Conservation (phyloP, 169 alveolate genomes). For the Plasmodium chabaudi region DNA sequence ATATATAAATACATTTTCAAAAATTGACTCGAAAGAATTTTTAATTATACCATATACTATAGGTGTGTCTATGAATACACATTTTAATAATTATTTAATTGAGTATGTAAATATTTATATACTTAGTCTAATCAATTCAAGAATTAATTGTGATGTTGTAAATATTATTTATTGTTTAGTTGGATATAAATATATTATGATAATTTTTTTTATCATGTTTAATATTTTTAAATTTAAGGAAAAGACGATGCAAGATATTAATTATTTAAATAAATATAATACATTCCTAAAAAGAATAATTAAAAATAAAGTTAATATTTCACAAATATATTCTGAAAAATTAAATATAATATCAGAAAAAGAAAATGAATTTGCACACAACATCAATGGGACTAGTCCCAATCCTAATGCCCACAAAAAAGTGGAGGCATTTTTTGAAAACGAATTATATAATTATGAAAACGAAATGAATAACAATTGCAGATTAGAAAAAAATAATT, state of each 20-base stretch:
- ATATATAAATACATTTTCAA: constrained; percentile 37
- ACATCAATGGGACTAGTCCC: background rate
- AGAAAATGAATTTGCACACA: too few species aligned
- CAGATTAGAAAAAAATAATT: background rate
- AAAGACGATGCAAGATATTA: constrained; percentile 21
- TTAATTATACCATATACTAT: constrained; percentile 64
- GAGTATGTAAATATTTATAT: constrained; percentile 65
- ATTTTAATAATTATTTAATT: constrained; percentile 62
- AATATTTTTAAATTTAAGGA: constrained; percentile 49
- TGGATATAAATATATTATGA: constrained; percentile 54
- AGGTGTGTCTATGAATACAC: constrained; percentile 48
- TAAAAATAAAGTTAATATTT: background rate
- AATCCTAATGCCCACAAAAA: background rate
- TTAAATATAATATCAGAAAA: too few species aligned
- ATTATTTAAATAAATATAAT: constrained; percentile 21
- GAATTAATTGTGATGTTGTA: constrained; percentile 55
- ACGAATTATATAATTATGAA: background rate
- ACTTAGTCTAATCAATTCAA: constrained; percentile 49
- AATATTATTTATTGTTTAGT: constrained; percentile 28
- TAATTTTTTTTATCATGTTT: constrained; percentile 39
- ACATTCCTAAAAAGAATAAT: constrained; percentile 16
- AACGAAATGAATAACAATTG: background rate
- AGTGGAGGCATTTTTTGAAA: background rate
- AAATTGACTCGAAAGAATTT: constrained; percentile 61
- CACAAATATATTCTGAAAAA: background rate